Evolutionary conservation across 192 early-diverging fungal genomes (phyloP).

Genomic region (Chytriomyces hyalinus): DNA sequence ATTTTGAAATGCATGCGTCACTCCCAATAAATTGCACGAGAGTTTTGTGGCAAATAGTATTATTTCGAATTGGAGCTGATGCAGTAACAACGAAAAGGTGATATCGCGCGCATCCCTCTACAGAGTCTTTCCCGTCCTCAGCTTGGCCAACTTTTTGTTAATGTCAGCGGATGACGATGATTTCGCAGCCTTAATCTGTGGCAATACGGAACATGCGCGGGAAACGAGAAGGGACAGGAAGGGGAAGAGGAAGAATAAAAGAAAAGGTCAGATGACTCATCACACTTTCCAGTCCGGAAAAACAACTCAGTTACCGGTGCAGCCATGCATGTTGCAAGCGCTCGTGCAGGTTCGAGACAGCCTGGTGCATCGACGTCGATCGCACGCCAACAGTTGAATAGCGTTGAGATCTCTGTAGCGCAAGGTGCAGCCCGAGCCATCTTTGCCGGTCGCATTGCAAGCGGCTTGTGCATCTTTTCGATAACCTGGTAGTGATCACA

Average conservation of each 20-base stretch:
- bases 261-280: background rate
- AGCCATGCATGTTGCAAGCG: slow-evolving; percentile 32
- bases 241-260: background rate
- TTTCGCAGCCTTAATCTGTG: slow-evolving; percentile 4
- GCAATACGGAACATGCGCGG: background rate
- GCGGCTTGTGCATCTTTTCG: slow-evolving; percentile 45
- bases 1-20: no score
- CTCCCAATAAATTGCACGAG: no score
- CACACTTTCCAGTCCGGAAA: background rate
- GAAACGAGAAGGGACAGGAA: background rate
- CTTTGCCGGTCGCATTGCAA: slow-evolving; percentile 48
- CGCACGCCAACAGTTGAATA: slow-evolving; percentile 56
- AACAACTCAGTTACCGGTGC: slow-evolving; percentile 6
- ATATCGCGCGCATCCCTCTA: background rate
- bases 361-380: slow-evolving; percentile 35
- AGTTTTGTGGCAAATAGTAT: no score
- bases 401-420: slow-evolving; percentile 47
- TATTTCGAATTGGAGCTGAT: no score
- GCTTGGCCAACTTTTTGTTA: slow-evolving; percentile 35
- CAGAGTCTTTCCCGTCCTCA: slow-evolving; percentile 21
- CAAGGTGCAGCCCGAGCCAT: slow-evolving; percentile 46
- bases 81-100: no score
- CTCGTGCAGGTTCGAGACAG: slow-evolving; percentile 21
- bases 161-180: slow-evolving; percentile 12
- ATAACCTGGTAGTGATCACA: slow-evolving; percentile 15